Evolutionary conservation across 1,284 basidiomycete species (phyloP).

Genomic region (Volvariella volvacea): DNA sequence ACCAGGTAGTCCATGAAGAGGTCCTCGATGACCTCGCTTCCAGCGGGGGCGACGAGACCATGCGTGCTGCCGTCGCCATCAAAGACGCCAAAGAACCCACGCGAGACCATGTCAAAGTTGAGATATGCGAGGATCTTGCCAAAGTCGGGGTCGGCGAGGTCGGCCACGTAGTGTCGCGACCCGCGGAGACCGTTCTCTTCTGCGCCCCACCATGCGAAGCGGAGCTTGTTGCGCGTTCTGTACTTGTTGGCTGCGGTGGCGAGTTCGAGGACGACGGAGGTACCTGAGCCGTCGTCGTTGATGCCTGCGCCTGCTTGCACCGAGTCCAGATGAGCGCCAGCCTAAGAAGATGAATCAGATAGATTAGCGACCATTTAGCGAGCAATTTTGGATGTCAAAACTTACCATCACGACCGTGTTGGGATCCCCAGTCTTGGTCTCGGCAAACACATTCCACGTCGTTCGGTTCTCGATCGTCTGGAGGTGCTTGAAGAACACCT

Average conservation of each 20-base stretch:
- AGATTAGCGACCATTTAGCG: neutral
- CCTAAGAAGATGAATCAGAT: constrained; percentile 6
- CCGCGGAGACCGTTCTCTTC: constrained; percentile 22
- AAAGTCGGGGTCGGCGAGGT: constrained; percentile 14
- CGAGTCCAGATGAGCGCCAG: constrained; percentile 19
- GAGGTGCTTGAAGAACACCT: neutral
- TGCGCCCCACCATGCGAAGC: constrained; percentile 21
- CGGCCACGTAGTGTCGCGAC: constrained; percentile 16
- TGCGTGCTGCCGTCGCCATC: neutral
- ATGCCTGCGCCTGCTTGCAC: constrained; percentile 19
- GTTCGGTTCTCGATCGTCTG: constrained; percentile 13
- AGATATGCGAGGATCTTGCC: constrained; percentile 19
- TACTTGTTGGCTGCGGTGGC: constrained; percentile 11
- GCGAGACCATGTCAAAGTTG: constrained; percentile 20
- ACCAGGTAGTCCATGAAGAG: neutral
- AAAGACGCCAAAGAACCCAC: no score
- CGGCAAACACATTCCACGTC: constrained; percentile 19
- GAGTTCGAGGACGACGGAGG: constrained; percentile 14
- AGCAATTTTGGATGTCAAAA: constrained; percentile 12
- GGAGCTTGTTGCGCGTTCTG: constrained; percentile 6
- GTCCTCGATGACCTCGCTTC: neutral
- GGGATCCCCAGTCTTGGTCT: constrained; percentile 17
- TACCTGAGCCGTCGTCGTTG: constrained; percentile 22
- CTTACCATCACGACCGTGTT: constrained; percentile 17
- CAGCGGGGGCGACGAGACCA: neutral